Base-by-base conservation (phyloP, 345 rosid genomes). In the Viola odorata region DNA sequence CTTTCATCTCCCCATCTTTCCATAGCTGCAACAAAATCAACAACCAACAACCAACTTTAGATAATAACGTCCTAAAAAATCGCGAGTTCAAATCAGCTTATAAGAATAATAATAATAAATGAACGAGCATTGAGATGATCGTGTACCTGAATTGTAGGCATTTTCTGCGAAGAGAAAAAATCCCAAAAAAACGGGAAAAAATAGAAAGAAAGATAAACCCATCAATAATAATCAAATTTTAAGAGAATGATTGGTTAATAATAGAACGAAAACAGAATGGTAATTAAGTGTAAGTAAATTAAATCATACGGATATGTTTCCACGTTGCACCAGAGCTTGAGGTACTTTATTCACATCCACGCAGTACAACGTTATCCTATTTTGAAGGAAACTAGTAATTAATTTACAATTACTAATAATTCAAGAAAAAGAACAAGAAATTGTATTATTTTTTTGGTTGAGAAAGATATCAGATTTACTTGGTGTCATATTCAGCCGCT, bases 301-400 rank as follows among this genome's bases (percentile, higher is more conserved):
- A 17, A 8, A 56, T 65, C 65, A 37, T 81, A 91, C 98, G 14
- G 89, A 78, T 68, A 91, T 84, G 76, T 85, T 84, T 61, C 96
- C 98, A 2, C 91, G 85, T 77, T 92, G 89, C 63, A 92, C 98
- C 54, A 92, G 70, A 38, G 77, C 45, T 63, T 84, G 86, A 47
- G 95, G 82, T 8, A 87, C 91, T 62, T 85, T 85, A 78, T 92
- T 92, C 57, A 92, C 96, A 66, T 92, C 98, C 83, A 87, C 96
- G 38, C 69, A 81, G 64, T 87, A 92, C 69, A 89, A 80, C 71
- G 81, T 87, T 57, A 76, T 56, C 82, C 96, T 89, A 40, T 16
- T 11, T 16, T 15, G 14, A 41, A 62, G 17, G 12, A 55, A 47
- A n/a, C 32, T 23, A n/a, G n/a, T n/a, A 23, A 23, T 23, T 23